A percentile compares a stretch with the other conserved stretches of the same genome.
These are phyloP conservation scores for Aegilops speltoides DNA, from an alignment of 176 grass and related monocot species.

Conservation along the genomic window DNA sequence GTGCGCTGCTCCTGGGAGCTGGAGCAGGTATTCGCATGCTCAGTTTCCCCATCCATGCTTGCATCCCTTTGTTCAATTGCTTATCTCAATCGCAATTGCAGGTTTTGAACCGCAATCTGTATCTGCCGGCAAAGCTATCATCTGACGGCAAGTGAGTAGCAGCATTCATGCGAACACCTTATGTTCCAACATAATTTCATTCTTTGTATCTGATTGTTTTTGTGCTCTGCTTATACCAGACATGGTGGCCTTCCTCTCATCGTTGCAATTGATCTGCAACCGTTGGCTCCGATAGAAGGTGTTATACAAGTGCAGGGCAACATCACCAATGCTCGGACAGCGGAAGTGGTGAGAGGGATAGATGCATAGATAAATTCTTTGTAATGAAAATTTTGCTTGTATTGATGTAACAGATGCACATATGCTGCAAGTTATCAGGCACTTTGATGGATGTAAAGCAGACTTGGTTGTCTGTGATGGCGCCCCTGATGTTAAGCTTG, in stretches of 20 bases:
- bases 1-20: constrained; percentile 91
- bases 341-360: constrained; percentile 64
- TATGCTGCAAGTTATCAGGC: constrained; percentile 68
- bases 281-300: constrained; percentile 86
- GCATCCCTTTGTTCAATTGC: not conserved
- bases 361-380: not conserved
- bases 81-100: constrained; percentile 22
- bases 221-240: constrained; percentile 34
- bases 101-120: constrained; percentile 83
- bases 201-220: not conserved
- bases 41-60: not conserved
- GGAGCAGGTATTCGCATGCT: constrained; percentile 65
- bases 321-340: constrained; percentile 89
- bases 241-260: constrained; percentile 74
- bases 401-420: not conserved
- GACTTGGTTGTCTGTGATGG: constrained; percentile 88
- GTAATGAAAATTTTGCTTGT: not conserved
- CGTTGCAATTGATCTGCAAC: constrained; percentile 91
- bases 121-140: constrained; percentile 65
- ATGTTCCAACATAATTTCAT: not conserved
- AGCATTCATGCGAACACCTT: no score
- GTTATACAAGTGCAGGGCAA: constrained; percentile 94
- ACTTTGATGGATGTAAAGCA: constrained; percentile 96
- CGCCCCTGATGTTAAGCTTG: constrained; percentile 77
- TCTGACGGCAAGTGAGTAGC: constrained; percentile 51